These are phyloP conservation scores for Beauveria rudraprayagi DNA, from an alignment of 2,329 filamentous ascomycete species.

Conservation along the genomic window DNA sequence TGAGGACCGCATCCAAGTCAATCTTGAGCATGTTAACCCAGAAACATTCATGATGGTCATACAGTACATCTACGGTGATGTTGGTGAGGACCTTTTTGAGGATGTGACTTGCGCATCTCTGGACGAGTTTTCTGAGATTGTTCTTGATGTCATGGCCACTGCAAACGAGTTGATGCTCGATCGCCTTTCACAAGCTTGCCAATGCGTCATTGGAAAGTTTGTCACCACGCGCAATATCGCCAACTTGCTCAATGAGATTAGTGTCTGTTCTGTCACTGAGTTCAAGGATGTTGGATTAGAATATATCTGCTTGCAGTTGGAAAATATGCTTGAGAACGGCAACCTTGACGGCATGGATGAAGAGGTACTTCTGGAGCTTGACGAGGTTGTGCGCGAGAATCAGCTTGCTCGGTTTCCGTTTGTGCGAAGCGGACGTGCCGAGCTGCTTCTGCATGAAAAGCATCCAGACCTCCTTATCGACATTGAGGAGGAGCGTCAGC, in stretches of 20 bases:
- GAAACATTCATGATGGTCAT: slow-evolving; percentile 72
- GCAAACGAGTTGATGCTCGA: slow-evolving; percentile 96
- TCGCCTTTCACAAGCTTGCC: slow-evolving; percentile 80
- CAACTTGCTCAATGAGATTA: slow-evolving; percentile 75
- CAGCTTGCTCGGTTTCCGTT: slow-evolving; percentile 73
- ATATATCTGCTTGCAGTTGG: slow-evolving; percentile 86
- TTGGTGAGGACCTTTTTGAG: slow-evolving; percentile 74
- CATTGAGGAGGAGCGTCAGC: slow-evolving; percentile 60
- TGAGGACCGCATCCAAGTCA: slow-evolving; percentile 53
- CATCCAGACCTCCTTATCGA: slow-evolving; percentile 56
- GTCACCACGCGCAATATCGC: slow-evolving; percentile 83
- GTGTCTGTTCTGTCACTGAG: slow-evolving; percentile 70
- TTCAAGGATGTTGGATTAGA: slow-evolving; percentile 87
- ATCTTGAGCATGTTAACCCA: slow-evolving; percentile 71
- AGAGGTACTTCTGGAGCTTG: slow-evolving; percentile 72
- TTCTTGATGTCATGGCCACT: slow-evolving; percentile 82
- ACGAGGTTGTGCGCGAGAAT: slow-evolving; percentile 71
- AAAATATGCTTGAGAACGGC: slow-evolving; percentile 85
- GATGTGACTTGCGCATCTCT: slow-evolving; percentile 60
- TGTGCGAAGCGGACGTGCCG: slow-evolving; percentile 65
- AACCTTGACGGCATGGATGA: slow-evolving; percentile 79
- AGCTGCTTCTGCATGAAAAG: slow-evolving; percentile 55
- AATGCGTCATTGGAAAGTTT: slow-evolving; percentile 73
- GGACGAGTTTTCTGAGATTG: slow-evolving; percentile 80
- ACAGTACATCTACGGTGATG: slow-evolving; percentile 75